Evolutionary conservation across 305 asterid genomes (phyloP), one percentile per base, ranked within the genome.

Genomic region (Fraxinus baroniana): DNA sequence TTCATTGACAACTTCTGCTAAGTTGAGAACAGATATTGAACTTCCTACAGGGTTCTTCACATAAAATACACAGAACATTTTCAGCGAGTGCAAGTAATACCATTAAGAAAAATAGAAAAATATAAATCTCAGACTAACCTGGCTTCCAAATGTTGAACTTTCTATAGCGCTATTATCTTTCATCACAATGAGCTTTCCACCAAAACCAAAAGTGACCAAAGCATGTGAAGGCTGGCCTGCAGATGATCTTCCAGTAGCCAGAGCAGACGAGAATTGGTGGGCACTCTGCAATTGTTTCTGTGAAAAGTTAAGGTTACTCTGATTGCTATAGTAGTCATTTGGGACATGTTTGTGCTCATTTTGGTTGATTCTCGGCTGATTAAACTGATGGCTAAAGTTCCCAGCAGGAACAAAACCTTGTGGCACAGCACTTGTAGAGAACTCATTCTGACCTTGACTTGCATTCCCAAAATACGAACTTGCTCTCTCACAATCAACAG

Each of bases 171-270:
- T 81, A 83, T 82, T 74, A 80, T 90, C 87, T 89, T 90, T 94
- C 91, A 91, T 87, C 86, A 94, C 91, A 81, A 96, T 89, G 80
- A 96, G 94, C 86, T 96, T 96, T 83, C 99, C 99, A 68, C 99
- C 99, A 87, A 96, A 96, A 78, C 98, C 99, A 88, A 96, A 96
- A 83, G 94, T 77, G 81, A 91, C 97, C 89, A 96, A 86, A 82
- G 98, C 99, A 88, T 94, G 98, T 39, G 95, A 90, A 80, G 99
- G 98, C 44, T 97, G 98, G 72, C 98, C 99, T 32, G 93, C 97
- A 83, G 98, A 92, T 46, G 98, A 93, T 87, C 94, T 92, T 81
- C 90, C 97, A 15, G 91, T 79, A 72, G 87, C 83, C 66, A 92
- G 87, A 60, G 93, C 73, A 79, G 89, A 86, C 35, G 95, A 76